Evolutionary conservation across 1,139 yeast genomes (phyloP).

Genomic region (Zygosaccharomyces pseudobailii): DNA sequence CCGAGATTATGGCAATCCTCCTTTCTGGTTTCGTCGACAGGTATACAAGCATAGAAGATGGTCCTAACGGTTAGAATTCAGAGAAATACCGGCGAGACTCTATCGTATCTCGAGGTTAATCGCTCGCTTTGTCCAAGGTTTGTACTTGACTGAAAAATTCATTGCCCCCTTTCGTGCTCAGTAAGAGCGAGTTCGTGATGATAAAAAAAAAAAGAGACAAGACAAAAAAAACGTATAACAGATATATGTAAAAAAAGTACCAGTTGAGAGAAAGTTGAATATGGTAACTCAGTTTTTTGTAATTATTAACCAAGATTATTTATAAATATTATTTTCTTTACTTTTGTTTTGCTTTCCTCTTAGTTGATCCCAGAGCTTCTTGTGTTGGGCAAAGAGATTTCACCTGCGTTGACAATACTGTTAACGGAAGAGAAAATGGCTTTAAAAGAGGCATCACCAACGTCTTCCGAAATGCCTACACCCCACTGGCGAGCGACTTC

Average conservation of each 20-base stretch:
- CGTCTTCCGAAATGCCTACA: slow-evolving; percentile 90
- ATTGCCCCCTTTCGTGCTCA: slow-evolving; percentile 7
- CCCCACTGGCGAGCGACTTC: slow-evolving; percentile 70
- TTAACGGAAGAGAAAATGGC: slow-evolving; percentile 76
- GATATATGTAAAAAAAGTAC: background rate
- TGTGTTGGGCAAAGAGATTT: slow-evolving; percentile 24
- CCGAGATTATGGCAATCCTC: slow-evolving; percentile 30
- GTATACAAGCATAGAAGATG: slow-evolving; percentile 22
- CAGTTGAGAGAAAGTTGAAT: background rate
- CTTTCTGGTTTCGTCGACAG: slow-evolving; percentile 27
- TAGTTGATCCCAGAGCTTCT: slow-evolving; percentile 3
- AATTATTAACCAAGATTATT: background rate
- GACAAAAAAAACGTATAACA: background rate
- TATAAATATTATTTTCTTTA: background rate
- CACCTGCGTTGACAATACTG: slow-evolving; percentile 34
- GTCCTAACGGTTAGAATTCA: background rate
- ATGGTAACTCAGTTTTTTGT: background rate
- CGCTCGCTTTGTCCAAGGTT: background rate
- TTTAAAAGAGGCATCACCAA: slow-evolving; percentile 80
- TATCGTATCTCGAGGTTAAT: background rate
- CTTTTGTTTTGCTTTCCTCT: slow-evolving; percentile 1
- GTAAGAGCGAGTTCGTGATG: background rate
- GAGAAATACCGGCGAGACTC: background rate
- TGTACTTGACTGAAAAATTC: background rate
- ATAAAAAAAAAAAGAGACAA: too few species aligned